A percentile compares a stretch with the other conserved stretches of the same genome.
Conservation (phyloP, 495 filamentous ascomycete genomes). For the Corynascus novoguineensis region DNA sequence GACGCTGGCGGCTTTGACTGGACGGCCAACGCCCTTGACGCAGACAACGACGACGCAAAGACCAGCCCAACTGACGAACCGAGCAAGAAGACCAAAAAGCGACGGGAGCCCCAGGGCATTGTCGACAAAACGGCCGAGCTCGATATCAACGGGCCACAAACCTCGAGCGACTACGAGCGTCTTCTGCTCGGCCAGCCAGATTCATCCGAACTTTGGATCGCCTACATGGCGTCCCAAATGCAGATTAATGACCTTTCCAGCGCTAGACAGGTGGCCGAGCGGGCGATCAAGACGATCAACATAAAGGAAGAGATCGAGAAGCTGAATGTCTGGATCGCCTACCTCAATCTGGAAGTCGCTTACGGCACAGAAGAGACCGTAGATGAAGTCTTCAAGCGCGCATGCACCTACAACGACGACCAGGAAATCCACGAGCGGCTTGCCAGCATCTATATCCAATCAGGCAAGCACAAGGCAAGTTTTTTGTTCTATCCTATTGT, state of each 20-base stretch:
- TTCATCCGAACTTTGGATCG: constrained; percentile 81
- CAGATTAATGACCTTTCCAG: constrained; percentile 80
- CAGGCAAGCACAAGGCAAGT: constrained; percentile 65
- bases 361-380: constrained; percentile 83
- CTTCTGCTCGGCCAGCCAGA: constrained; percentile 87
- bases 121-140: constrained; percentile 85
- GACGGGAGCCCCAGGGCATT: constrained; percentile 70
- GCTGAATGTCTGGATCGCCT: constrained; percentile 88
- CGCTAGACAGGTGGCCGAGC: constrained; percentile 80
- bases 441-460: constrained; percentile 90
- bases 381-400: constrained; percentile 83
- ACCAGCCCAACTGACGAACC: constrained; percentile 37
- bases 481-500: background rate
- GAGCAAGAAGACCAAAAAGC: constrained; percentile 70
- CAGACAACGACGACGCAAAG: constrained; percentile 37
- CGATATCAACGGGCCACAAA: constrained; percentile 84
- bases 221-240: constrained; percentile 96
- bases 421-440: constrained; percentile 85
- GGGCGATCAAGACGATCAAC: constrained; percentile 81
- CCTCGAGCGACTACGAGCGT: constrained; percentile 84
- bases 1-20: constrained; percentile 80
- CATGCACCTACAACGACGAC: constrained; percentile 89
- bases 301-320: constrained; percentile 85
- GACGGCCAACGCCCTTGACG: constrained; percentile 57
- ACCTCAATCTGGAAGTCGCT: constrained; percentile 87